These are phyloP conservation scores for Flaveria linearis DNA, from an alignment of 129 eudicot species.

Conservation along the genomic window DNA sequence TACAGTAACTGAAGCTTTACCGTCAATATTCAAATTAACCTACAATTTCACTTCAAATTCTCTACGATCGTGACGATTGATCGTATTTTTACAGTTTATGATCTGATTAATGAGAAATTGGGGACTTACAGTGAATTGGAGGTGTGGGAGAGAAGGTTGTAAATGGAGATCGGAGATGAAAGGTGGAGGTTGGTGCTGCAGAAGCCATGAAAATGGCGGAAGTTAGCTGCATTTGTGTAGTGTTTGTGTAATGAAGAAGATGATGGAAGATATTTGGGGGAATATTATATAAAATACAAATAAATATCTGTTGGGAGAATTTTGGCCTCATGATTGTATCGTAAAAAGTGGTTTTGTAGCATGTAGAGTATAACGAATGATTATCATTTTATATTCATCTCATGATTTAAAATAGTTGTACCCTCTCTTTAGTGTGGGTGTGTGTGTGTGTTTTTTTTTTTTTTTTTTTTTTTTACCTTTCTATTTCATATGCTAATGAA, in stretches of 20 bases:
- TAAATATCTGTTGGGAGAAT: slow-evolving; percentile 25
- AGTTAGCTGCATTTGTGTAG: slow-evolving; percentile 13
- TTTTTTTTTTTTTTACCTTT: too few species aligned
- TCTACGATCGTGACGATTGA: background rate
- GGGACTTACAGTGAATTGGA: slow-evolving; percentile 34
- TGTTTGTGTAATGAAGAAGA: slow-evolving; percentile 18
- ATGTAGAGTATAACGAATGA: background rate
- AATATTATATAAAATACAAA: slow-evolving; percentile 10
- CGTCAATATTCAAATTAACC: slow-evolving; percentile 48
- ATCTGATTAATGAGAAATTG: slow-evolving; percentile 17
- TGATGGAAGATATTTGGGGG: slow-evolving; percentile 30
- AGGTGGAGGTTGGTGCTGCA: slow-evolving; percentile 28
- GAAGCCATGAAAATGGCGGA: slow-evolving; percentile 37
- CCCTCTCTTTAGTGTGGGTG: too few species aligned
- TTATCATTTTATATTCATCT: too few species aligned
- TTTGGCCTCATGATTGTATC: slow-evolving; percentile 36
- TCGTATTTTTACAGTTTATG: background rate
- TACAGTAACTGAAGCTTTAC: slow-evolving; percentile 61
- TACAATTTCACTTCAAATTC: background rate
- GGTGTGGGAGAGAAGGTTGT: slow-evolving; percentile 24
- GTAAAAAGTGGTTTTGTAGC: background rate
- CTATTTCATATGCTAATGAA: too few species aligned
- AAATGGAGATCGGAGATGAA: slow-evolving; percentile 17
- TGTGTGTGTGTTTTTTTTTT: too few species aligned
- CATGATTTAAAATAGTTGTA: too few species aligned